These are phyloP conservation scores for Mucor plumbeus DNA, from an alignment of 371 early-diverging fungal species.

Conservation along the genomic window DNA sequence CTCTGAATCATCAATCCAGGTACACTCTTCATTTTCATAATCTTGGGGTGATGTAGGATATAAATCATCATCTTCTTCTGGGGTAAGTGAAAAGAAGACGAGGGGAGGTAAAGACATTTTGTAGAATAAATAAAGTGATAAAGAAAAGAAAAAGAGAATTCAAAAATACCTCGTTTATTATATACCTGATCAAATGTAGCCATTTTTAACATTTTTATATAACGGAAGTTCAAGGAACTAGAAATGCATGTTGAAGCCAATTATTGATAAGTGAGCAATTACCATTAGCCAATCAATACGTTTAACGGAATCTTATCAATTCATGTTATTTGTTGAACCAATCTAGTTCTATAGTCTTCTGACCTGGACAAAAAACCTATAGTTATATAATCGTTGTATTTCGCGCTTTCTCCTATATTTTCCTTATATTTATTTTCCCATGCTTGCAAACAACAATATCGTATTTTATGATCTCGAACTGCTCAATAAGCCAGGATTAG, in stretches of 20 bases:
- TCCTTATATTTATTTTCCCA: slow-evolving; percentile 17
- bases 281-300: slow-evolving; percentile 18
- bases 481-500: slow-evolving; percentile 3
- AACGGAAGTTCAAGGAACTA: slow-evolving; percentile 32
- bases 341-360: neutral
- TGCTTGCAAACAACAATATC: slow-evolving; percentile 19
- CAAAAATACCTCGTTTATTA: slow-evolving; percentile 12
- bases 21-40: slow-evolving; percentile 14
- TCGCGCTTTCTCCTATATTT: neutral
- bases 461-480: slow-evolving; percentile 23
- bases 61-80: slow-evolving; percentile 20
- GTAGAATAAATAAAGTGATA: neutral
- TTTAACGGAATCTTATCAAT: slow-evolving; percentile 28
- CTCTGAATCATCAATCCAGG: slow-evolving; percentile 47
- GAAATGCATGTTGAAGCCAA: slow-evolving; percentile 24
- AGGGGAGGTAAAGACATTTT: slow-evolving; percentile 11
- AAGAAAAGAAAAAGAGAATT: slow-evolving; percentile 9
- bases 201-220: slow-evolving; percentile 2
- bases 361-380: neutral
- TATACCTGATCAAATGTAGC: slow-evolving; percentile 21
- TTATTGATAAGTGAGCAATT: slow-evolving; percentile 25
- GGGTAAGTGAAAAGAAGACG: slow-evolving; percentile 29
- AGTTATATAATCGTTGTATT: neutral
- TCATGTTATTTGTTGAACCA: no score
- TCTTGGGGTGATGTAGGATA: slow-evolving; percentile 12